Conservation (phyloP, 208 protist species). For the Crithidia mellificae region DNA sequence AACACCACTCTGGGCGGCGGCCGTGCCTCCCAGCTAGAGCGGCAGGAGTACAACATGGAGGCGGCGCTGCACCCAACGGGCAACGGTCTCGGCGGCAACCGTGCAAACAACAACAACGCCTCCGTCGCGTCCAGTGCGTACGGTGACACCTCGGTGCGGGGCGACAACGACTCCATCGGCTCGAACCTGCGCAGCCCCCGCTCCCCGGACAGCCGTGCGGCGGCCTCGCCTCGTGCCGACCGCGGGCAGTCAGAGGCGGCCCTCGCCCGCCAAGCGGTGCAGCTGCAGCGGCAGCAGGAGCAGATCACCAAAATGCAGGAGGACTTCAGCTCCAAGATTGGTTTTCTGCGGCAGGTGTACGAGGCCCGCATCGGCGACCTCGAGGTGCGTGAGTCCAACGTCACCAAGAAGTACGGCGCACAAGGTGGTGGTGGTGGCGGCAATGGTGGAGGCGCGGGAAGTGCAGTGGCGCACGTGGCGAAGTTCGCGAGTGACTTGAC, state of each 20-base stretch:
- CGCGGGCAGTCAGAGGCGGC: constrained; percentile 44
- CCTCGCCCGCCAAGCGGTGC: constrained; percentile 53
- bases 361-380: constrained; percentile 90
- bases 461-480: neutral
- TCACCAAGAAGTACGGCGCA: constrained; percentile 29
- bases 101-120: neutral
- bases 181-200: constrained; percentile 1
- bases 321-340: constrained; percentile 85
- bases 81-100: constrained; percentile 13
- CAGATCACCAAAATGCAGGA: constrained; percentile 72
- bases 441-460: too few relatives aligned
- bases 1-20: neutral
- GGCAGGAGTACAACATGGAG: constrained; percentile 46
- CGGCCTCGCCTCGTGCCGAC: constrained; percentile 28
- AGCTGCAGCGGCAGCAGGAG: constrained; percentile 69
- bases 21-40: constrained; percentile 21
- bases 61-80: constrained; percentile 69
- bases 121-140: neutral
- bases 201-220: constrained; percentile 8
- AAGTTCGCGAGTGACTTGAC: neutral
- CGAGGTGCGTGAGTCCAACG: constrained; percentile 75
- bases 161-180: constrained; percentile 3
- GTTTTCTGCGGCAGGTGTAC: constrained; percentile 90
- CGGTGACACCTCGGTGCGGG: neutral
- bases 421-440: neutral